Conservation (phyloP, 1,284 basidiomycete genomes). For the Moesziomyces sp. region DNA sequence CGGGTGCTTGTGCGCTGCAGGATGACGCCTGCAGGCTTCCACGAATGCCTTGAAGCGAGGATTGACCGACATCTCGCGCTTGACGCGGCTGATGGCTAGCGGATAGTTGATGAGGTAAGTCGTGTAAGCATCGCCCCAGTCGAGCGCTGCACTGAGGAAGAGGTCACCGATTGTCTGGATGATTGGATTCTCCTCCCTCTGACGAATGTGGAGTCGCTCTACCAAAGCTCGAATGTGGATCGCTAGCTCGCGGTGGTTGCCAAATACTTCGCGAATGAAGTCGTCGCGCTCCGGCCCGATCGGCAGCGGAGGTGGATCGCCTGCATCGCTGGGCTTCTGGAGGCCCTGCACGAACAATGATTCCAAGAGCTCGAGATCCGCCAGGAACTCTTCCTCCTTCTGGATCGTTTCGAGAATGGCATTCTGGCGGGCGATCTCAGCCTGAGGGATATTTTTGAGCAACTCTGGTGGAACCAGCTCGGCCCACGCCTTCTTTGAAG, state of each 20-base stretch:
- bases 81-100: constrained; percentile 83
- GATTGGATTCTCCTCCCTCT: constrained; percentile 85
- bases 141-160: constrained; percentile 85
- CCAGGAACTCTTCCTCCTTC: constrained; percentile 89
- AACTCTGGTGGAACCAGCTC: constrained; percentile 77
- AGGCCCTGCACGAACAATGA: constrained; percentile 51
- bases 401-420: constrained; percentile 90
- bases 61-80: constrained; percentile 84
- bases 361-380: constrained; percentile 87
- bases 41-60: constrained; percentile 84
- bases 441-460: constrained; percentile 76
- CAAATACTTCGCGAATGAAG: constrained; percentile 87
- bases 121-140: constrained; percentile 87
- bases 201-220: constrained; percentile 85
- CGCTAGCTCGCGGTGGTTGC: constrained; percentile 84
- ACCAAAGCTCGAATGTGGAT: constrained; percentile 83
- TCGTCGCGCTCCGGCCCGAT: constrained; percentile 73
- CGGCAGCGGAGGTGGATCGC: constrained; percentile 57
- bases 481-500: constrained; percentile 76
- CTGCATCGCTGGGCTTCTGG: constrained; percentile 45
- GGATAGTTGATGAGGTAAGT: constrained; percentile 86
- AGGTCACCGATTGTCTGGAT: constrained; percentile 89
- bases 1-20: constrained; percentile 81
- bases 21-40: constrained; percentile 79
- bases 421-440: constrained; percentile 85